Percentiles rank a stretch among this genome's conserved stretches.
Conservation (phyloP, 176 grass and related monocot genomes). For the Raddia distichophylla region DNA sequence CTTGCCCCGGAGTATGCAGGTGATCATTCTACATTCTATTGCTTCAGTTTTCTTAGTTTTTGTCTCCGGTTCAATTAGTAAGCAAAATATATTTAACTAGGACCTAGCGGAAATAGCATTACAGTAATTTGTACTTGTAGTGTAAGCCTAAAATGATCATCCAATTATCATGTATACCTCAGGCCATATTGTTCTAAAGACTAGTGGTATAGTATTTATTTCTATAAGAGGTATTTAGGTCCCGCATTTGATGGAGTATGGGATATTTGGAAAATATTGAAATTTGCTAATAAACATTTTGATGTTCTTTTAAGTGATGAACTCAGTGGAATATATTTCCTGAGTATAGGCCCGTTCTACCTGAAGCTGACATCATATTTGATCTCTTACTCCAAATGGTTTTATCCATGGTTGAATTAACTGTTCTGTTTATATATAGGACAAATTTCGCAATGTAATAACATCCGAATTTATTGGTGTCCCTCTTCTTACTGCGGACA, state of each 20-base stretch:
- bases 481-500: not conserved
- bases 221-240: slow-evolving; percentile 26
- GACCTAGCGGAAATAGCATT: not conserved
- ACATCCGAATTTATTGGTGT: not conserved
- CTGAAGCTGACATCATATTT: not conserved
- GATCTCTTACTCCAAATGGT: not conserved
- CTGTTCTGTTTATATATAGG: not conserved
- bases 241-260: not conserved
- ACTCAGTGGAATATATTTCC: not conserved
- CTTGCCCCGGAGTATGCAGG: slow-evolving; percentile 98
- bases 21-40: slow-evolving; percentile 48
- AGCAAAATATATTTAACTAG: not conserved
- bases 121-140: not conserved
- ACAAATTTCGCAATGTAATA: not conserved
- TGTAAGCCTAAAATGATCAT: not conserved
- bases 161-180: not conserved
- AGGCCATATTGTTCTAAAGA: not conserved
- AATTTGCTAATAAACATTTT: not conserved
- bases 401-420: not conserved
- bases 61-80: slow-evolving; percentile 12
- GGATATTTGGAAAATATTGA: slow-evolving; percentile 21
- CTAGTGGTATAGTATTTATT: not conserved
- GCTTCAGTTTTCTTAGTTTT: slow-evolving; percentile 3
- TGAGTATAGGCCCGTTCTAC: not conserved
- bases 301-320: slow-evolving; percentile 2